Evolutionary conservation across 1,284 basidiomycete species (phyloP).

Genomic region (Puccinia novopanici): DNA sequence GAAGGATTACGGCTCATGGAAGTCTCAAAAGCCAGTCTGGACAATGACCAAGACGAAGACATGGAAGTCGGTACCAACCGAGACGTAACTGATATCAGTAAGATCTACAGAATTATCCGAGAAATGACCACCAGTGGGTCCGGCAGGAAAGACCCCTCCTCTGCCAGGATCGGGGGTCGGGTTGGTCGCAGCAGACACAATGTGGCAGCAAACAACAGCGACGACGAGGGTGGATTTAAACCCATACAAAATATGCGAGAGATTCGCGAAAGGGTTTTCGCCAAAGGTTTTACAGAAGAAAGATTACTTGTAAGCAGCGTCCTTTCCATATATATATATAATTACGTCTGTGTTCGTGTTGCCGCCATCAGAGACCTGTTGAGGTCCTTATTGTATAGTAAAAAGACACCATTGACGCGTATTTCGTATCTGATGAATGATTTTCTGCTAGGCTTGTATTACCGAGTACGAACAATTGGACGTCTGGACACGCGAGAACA

Average conservation of each 20-base stretch:
- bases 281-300: constrained; percentile 83
- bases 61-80: constrained; percentile 67
- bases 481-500: constrained; percentile 53
- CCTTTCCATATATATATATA: constrained; percentile 64
- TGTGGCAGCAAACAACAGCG: constrained; percentile 61
- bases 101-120: constrained; percentile 86
- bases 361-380: too few species aligned
- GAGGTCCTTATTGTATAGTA: too few species aligned
- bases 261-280: constrained; percentile 77
- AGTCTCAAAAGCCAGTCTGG: constrained; percentile 83
- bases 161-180: constrained; percentile 59
- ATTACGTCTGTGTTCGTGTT: too few species aligned
- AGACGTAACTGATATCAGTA: constrained; percentile 76
- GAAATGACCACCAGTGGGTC: constrained; percentile 67
- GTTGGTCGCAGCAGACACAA: constrained; percentile 61
- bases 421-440: neutral
- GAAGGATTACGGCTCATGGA: constrained; percentile 96
- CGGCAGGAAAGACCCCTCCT: constrained; percentile 60
- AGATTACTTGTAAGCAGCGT: constrained; percentile 81
- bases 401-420: too few species aligned
- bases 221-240: constrained; percentile 60
- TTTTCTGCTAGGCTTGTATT: constrained; percentile 53
- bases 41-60: constrained; percentile 62
- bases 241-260: constrained; percentile 71
- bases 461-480: constrained; percentile 54